Base-by-base conservation (phyloP, 179 eudicot species). In the Beta macrorhiza region DNA sequence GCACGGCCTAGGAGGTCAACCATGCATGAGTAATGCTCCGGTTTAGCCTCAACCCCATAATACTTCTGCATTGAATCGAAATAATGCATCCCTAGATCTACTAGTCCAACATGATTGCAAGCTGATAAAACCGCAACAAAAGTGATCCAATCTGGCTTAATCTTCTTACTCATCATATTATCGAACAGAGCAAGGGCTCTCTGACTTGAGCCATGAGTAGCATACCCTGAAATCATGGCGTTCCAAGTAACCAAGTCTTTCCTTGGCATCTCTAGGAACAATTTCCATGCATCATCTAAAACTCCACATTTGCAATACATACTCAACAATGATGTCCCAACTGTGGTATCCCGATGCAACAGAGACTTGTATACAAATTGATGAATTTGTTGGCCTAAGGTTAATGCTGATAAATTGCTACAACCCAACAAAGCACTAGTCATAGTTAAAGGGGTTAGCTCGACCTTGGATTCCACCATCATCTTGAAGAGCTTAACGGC, bases 291-390 rank as follows among this genome's bases (percentile, higher is more conserved):
- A 58, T 86, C 91, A 25, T 90, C 90, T 74, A 94, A 82, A 68
- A 80, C 90, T 76, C 98, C 97, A 64, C 98, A 94, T 79, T 94
- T 94, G 82, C 91, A 74, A 81, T 94, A 94, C 98, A 93, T 94
- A 84, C 98, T 94, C 64, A 94, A 71, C 83, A 93, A 84, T 11
- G 98, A 90, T 14, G 97, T 93, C 70, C 89, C 91, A 32, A 91
- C 94, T 5, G 87, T 91, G 37, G 91, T 86, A 76, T 91, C 89
- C 63, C n/a, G 32, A 61, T 80, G 83, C 73, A 94, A 79, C 12
- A 91, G 93, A 72, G 87, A 81, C 79, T 93, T 93, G 77, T 12
- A 73, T 9, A 88, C 82, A 65, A 85, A 78, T 83, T 91, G 94
- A 86, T 94, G 97, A 81, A 93, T 83, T 85, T 93, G 98, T 73